These are phyloP conservation scores for Sporothrix variecibatus DNA, from an alignment of 2,329 filamentous ascomycete species.

Conservation along the genomic window DNA sequence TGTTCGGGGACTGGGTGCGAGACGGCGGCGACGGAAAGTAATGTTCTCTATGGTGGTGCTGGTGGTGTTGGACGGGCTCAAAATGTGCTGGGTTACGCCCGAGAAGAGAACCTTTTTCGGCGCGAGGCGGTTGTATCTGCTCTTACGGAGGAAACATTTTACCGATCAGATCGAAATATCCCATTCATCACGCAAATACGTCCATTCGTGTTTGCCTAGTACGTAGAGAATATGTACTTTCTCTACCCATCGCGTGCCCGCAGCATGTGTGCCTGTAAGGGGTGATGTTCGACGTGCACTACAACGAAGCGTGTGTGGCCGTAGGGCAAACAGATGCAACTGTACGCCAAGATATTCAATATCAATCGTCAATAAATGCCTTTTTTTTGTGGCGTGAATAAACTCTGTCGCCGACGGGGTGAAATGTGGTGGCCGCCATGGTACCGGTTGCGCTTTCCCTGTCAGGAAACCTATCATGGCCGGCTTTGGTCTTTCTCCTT, in stretches of 20 bases:
- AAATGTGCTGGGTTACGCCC: neutral
- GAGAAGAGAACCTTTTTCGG: neutral
- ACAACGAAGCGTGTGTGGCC: too few relatives aligned
- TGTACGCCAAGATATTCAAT: neutral
- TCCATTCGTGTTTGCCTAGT: neutral
- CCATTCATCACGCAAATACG: neutral
- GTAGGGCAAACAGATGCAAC: neutral
- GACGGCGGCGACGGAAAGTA: constrained; percentile 39
- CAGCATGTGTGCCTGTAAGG: too few relatives aligned
- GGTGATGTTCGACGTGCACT: neutral
- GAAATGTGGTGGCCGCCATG: neutral
- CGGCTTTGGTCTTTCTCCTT: neutral
- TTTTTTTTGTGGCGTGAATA: neutral
- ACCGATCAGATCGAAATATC: neutral
- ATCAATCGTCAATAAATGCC: neutral
- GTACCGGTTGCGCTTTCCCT: neutral
- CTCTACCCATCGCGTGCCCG: neutral
- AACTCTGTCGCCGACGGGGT: neutral
- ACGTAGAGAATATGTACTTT: neutral
- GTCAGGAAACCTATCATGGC: neutral
- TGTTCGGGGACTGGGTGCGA: constrained; percentile 73
- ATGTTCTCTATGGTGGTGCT: too few relatives aligned
- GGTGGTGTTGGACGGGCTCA: neutral
- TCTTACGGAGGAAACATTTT: neutral
- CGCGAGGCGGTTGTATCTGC: neutral